A percentile compares a stretch with the other conserved stretches of the same genome.
Evolutionary conservation across 306 rosid genomes (phyloP).

Genomic region (Quercus rubra): DNA sequence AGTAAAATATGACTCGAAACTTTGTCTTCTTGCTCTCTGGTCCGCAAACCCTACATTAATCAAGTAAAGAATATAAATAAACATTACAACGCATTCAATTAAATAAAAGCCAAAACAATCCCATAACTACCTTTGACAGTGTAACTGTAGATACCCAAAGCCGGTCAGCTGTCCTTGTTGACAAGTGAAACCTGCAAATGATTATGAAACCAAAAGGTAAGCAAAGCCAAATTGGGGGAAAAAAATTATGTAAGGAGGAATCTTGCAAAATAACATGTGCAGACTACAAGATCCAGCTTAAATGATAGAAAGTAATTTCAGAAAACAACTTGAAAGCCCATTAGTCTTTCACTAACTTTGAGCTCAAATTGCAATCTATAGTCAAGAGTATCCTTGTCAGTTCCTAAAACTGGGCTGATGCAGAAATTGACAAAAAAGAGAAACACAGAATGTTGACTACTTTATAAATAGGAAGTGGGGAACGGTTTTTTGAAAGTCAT

Average conservation of each 20-base stretch:
- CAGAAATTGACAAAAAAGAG: not conserved
- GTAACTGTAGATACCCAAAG: slow-evolving; percentile 67
- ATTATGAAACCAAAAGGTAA: slow-evolving; percentile 17
- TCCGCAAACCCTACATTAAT: slow-evolving; percentile 63
- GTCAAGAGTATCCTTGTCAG: not conserved
- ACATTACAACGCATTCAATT: slow-evolving; percentile 5
- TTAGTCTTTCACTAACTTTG: not conserved
- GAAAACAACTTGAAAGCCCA: not conserved
- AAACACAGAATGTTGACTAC: not conserved
- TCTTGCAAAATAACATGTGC: not conserved
- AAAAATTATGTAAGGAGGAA: not conserved
- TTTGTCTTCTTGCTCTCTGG: slow-evolving; percentile 80
- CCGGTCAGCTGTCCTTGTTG: slow-evolving; percentile 79
- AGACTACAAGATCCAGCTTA: not conserved
- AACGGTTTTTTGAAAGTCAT: not conserved
- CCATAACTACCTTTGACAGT: slow-evolving; percentile 56
- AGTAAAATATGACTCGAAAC: slow-evolving; percentile 71
- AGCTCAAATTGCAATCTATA: not conserved
- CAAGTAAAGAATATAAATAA: slow-evolving; percentile 9
- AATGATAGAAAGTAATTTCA: not conserved
- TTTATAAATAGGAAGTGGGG: not conserved
- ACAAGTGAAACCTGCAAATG: slow-evolving; percentile 61
- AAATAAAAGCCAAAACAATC: slow-evolving; percentile 10
- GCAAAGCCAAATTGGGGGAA: not conserved
- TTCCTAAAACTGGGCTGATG: not conserved